Conservation (phyloP, 2,329 filamentous ascomycete genomes). For the Sordariomycetes sp. region DNA sequence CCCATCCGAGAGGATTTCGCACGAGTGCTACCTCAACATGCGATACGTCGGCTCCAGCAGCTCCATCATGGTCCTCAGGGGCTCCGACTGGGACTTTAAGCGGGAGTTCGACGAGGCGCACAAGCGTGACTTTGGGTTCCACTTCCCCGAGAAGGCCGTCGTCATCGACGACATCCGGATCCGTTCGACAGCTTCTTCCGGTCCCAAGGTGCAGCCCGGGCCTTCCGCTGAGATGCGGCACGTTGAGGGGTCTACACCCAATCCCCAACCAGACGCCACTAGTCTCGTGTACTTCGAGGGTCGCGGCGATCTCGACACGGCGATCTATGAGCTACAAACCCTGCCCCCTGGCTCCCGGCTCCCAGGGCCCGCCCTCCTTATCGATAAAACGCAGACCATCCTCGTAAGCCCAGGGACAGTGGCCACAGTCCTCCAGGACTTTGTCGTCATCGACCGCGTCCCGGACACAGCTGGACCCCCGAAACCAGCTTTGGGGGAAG, state of each 20-base stretch:
- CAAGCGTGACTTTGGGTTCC: slow-evolving; percentile 64
- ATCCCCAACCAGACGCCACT: no score
- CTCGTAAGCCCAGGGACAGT: slow-evolving; percentile 44
- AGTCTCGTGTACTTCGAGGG: no score
- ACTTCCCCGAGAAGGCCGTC: no score
- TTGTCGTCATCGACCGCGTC: slow-evolving; percentile 78
- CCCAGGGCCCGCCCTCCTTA: not conserved
- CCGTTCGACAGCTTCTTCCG: no score
- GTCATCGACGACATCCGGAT: no score
- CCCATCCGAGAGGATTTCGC: slow-evolving; percentile 24
- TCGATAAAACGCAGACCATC: slow-evolving; percentile 45
- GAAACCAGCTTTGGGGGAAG: no score
- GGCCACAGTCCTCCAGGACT: slow-evolving; percentile 68
- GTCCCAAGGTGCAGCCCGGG: no score
- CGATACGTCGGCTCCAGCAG: slow-evolving; percentile 18
- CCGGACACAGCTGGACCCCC: not conserved
- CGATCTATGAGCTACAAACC: not conserved
- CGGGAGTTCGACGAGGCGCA: slow-evolving; percentile 60
- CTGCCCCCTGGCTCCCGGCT: slow-evolving; percentile 28
- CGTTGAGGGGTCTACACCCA: no score
- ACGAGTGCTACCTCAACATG: slow-evolving; percentile 34
- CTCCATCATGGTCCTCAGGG: slow-evolving; percentile 23
- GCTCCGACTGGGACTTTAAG: slow-evolving; percentile 42
- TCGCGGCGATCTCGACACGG: not conserved
- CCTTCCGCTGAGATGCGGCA: no score